These are phyloP conservation scores for Penicillium sp. DNA, from an alignment of 2,329 filamentous ascomycete genomes.

Conservation along the genomic window DNA sequence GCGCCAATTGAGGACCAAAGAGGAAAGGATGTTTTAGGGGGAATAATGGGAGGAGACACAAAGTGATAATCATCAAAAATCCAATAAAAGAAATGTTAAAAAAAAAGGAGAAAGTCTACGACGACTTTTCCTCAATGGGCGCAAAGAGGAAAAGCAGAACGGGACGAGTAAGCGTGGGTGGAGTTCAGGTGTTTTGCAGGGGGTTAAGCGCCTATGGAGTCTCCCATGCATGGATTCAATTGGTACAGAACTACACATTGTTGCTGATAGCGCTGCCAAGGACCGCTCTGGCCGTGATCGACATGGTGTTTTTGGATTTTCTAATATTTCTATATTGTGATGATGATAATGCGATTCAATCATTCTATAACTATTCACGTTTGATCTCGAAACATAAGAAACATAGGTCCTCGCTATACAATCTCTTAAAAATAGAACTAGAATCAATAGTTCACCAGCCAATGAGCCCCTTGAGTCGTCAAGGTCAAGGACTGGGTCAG, in stretches of 20 bases:
- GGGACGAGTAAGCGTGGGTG: neutral
- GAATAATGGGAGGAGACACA: slow-evolving; percentile 7
- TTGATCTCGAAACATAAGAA: neutral
- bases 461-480: slow-evolving; percentile 8
- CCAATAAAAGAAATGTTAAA: slow-evolving; percentile 5
- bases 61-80: slow-evolving; percentile 3
- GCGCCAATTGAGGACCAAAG: slow-evolving; percentile 21
- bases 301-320: slow-evolving; percentile 7
- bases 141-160: slow-evolving; percentile 8
- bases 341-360: neutral
- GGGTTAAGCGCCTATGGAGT: slow-evolving; percentile 13
- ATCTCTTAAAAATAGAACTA: neutral
- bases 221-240: neutral
- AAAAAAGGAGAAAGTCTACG: neutral
- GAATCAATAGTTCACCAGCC: slow-evolving; percentile 5
- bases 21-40: slow-evolving; percentile 22
- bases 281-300: slow-evolving; percentile 21
- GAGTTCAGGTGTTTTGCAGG: neutral
- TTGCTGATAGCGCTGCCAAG: slow-evolving; percentile 13
- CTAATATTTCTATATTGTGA: no score
- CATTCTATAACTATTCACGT: neutral
- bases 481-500: neutral
- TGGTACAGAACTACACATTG: neutral
- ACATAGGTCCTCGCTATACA: neutral
- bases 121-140: neutral